Evolutionary conservation across 169 alveolate species (phyloP), one percentile per base, ranked within the genome.

Genomic region (Plasmodium sp.): DNA sequence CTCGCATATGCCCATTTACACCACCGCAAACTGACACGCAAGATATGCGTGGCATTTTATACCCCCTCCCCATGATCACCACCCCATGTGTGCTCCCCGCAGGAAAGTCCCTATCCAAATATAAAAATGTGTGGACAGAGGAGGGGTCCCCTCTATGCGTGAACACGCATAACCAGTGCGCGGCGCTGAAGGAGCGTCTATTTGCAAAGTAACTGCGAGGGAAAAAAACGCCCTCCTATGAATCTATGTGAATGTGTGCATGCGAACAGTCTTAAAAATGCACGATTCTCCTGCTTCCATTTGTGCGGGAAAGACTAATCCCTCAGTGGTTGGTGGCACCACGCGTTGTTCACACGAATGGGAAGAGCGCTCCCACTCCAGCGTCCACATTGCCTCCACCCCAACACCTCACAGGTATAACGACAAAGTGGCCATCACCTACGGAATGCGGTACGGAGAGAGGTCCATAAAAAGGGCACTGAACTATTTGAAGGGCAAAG

Each of bases 381-480:
- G 5, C 31, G 31, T 0, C 72, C n/a, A 56, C 72, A 34, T 6
- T 34, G n/a, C 83, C 43, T 0, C 36, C 34, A 45, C 18, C 22
- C 22, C 36, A 67, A 79, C 4, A 71, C 22, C 12, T 81, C 82
- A 33, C 72, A 88, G 94, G 43, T 88, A 88, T 75, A 58, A 58
- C 1, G 84, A 79, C 27, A 88, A 88, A n/a, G 41, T 88, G 41
- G 33, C 67, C 2, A 88, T 88, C 16, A 80, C 79, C 34, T 79
- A 84, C 58, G 96, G 94, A 3, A 92, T 96, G 96, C 90, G 97
- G 39, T 96, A 96, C 31, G 97, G 97, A 22, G 92, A 81, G 48
- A 90, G 94, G 2, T 62, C 94, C 43, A 79, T 96, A 73, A 71
- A 84, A 36, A 31, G 71, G 2, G 96, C 81, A 43, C 71, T 96